These are phyloP conservation scores for Sclerotinia sclerotiorum DNA, from an alignment of 2,329 filamentous ascomycete genomes.

Conservation along the genomic window DNA sequence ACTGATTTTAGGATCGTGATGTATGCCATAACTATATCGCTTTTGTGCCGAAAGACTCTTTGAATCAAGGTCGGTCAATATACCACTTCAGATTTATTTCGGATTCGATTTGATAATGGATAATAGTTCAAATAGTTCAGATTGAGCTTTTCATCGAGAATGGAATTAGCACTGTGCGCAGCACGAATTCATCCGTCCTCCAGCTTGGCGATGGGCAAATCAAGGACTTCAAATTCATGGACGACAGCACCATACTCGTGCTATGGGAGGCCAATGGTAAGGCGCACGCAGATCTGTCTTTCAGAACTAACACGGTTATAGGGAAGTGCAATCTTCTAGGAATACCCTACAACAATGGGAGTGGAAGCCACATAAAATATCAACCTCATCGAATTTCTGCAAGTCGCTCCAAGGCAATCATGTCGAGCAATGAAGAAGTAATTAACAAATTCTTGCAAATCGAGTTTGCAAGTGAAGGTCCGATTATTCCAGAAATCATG, in stretches of 20 bases:
- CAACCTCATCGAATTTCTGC: slow-evolving; percentile 20
- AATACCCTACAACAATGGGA: slow-evolving; percentile 31
- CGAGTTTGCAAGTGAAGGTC: slow-evolving; percentile 25
- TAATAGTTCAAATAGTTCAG: slow-evolving; percentile 37
- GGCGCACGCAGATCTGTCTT: neutral
- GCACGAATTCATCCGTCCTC: slow-evolving; percentile 30
- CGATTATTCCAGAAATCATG: slow-evolving; percentile 34
- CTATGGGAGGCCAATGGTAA: slow-evolving; percentile 38
- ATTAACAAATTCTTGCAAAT: slow-evolving; percentile 26
- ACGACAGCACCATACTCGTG: slow-evolving; percentile 35
- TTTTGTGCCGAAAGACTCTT: slow-evolving; percentile 32
- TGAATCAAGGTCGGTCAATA: slow-evolving; percentile 31
- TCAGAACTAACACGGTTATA: slow-evolving; percentile 8
- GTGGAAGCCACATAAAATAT: slow-evolving; percentile 22
- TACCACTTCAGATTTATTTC: neutral
- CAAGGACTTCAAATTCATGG: slow-evolving; percentile 39
- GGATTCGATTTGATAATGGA: neutral
- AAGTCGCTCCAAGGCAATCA: slow-evolving; percentile 12
- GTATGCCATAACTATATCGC: slow-evolving; percentile 30
- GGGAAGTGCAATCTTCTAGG: slow-evolving; percentile 30
- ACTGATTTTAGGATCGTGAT: slow-evolving; percentile 27
- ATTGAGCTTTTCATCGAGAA: slow-evolving; percentile 36
- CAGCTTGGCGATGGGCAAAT: slow-evolving; percentile 38
- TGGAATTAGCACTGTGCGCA: slow-evolving; percentile 36
- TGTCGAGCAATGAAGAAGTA: slow-evolving; percentile 31